Evolutionary conservation across 1,284 basidiomycete species (phyloP), one percentile per base, ranked within the genome.

Genomic region (Ustilago lituana): DNA sequence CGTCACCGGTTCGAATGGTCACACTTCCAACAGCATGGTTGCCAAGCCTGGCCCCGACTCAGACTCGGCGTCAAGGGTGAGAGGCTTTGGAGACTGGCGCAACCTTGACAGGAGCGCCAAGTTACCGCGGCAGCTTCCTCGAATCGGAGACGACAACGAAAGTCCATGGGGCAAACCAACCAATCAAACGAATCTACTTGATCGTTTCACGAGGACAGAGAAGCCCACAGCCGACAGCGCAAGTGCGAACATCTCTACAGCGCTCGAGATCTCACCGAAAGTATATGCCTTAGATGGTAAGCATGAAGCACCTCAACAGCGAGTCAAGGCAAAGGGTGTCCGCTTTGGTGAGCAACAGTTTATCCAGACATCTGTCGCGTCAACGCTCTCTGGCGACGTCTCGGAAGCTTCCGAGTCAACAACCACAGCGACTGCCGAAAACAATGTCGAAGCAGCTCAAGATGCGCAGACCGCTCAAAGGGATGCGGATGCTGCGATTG

Each of bases 91-190:
- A 15, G 55, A 69, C 38, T 70, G 67, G 67, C 43, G 61, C 4
- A 64, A 70, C 12, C 24, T 65, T 15, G 45, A 61, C 29, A 26
- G 57, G 5, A n/a, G 41, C 5, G 62, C 68, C 4, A 65, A 59
- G 27, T 33, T 58, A 38, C 62, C 62, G 4, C 26, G 50, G 15
- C 62, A 45, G 43, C 50, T 71, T 1, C 68, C 68, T 0, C 46
- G 52, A 2, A 58, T 65, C 24, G 68, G 62, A 19, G 54, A 65
- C 6, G 55, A 65, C 20, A 58, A 66, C 24, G 62, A 66, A 26
- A 66, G 50, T 37, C 68, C 68, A 4, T 71, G 68, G 68, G 68
- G 68, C 6, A 65, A 54, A 31, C 68, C 62, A 2, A 55, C 57
- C 3, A 66, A 65, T 23, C 68, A 71, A 26, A 58, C 62, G 6